Evolutionary conservation across 768 basidiomycete species (phyloP).

Genomic region (Naganishia friedmannii): DNA sequence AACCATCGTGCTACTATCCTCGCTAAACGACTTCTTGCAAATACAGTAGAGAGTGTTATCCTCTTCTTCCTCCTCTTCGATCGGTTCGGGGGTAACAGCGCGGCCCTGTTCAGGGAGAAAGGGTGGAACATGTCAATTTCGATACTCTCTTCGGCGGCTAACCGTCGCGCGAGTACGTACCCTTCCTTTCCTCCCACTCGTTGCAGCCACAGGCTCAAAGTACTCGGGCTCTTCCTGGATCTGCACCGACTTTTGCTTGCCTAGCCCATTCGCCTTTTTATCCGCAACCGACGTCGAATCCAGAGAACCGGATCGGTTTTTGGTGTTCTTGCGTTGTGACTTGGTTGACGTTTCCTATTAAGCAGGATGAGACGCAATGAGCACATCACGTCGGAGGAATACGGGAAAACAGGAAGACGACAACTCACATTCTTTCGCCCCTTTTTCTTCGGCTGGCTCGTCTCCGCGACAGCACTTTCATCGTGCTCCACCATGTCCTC

Average conservation of each 20-base stretch:
- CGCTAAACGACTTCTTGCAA: conserved; percentile 42
- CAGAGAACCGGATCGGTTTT: conserved; percentile 8
- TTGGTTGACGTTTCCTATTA: conserved; percentile 9
- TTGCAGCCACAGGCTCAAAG: neutral
- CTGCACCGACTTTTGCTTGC: conserved; percentile 21
- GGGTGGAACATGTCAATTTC: neutral
- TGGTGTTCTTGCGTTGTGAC: conserved; percentile 12
- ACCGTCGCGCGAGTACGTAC: neutral
- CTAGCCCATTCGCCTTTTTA: neutral
- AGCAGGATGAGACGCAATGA: neutral
- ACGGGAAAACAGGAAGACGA: too few relatives aligned
- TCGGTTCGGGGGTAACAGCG: conserved; percentile 11
- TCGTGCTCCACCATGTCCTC: neutral
- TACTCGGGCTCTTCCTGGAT: conserved; percentile 9
- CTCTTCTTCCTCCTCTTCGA: conserved; percentile 20
- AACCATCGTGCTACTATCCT: conserved; percentile 43
- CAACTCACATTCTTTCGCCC: conserved; percentile 20
- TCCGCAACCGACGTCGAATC: conserved; percentile 1
- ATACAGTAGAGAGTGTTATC: conserved; percentile 41
- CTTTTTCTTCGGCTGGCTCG: conserved; percentile 17
- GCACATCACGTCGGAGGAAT: neutral
- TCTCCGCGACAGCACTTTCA: neutral
- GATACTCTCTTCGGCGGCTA: too few relatives aligned
- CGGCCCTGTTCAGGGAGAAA: neutral
- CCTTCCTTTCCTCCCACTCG: conserved; percentile 16